Evolutionary conservation across 2,329 filamentous ascomycete genomes (phyloP).

Genomic region (Chaetomium globosum): DNA sequence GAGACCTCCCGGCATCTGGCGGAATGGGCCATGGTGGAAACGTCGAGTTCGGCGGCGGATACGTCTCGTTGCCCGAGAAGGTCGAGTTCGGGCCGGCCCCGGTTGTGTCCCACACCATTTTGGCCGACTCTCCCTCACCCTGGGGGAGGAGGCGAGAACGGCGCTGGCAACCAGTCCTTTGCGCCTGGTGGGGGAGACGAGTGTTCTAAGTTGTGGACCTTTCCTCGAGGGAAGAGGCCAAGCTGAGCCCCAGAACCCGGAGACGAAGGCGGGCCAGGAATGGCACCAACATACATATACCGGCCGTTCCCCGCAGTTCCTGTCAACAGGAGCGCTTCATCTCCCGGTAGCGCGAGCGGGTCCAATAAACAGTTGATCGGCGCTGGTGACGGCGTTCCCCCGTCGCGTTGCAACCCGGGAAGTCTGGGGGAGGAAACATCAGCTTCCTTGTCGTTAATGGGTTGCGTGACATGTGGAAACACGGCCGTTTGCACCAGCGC

Average conservation of each 20-base stretch:
- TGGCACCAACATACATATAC: constrained; percentile 27
- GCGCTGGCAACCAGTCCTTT: not conserved
- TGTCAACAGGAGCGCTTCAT: constrained; percentile 2
- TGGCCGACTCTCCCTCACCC: constrained; percentile 12
- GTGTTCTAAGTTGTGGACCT: no score
- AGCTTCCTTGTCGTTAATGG: constrained; percentile 5
- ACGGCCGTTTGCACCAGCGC: not conserved
- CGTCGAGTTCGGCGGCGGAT: constrained; percentile 23
- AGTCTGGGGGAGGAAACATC: constrained; percentile 18
- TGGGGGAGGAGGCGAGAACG: constrained; percentile 9
- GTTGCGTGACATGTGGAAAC: not conserved
- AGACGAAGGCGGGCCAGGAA: constrained; percentile 1
- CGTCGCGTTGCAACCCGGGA: constrained; percentile 12
- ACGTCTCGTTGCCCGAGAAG: not conserved
- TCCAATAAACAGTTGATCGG: constrained; percentile 8
- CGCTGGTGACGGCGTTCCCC: not conserved
- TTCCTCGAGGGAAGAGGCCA: not conserved
- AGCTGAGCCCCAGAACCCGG: constrained; percentile 1
- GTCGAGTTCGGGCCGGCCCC: constrained; percentile 1
- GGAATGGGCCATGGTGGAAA: constrained; percentile 31
- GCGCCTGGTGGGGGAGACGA: not conserved
- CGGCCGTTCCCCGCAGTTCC: constrained; percentile 20
- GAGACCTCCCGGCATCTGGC: constrained; percentile 28
- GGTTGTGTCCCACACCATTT: constrained; percentile 10
- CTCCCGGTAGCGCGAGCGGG: constrained; percentile 7